Conservation (phyloP, 2,329 filamentous ascomycete species). For the Nigrospora osmanthi region DNA sequence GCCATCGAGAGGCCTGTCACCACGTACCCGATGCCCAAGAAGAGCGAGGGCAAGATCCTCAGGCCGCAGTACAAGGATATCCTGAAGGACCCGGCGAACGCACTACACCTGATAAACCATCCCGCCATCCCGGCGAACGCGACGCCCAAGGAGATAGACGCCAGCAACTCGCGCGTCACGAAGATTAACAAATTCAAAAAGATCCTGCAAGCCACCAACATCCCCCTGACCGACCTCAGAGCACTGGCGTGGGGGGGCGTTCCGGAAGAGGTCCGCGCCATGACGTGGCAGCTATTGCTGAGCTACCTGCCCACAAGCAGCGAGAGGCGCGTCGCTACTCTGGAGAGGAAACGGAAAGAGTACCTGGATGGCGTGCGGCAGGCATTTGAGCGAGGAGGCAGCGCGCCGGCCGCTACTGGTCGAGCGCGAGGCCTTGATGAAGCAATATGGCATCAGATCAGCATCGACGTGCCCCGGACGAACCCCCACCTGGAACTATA, state of each 20-base stretch:
- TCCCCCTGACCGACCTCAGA: conserved; percentile 76
- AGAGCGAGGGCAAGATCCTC: conserved; percentile 88
- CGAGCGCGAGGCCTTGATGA: conserved; percentile 72
- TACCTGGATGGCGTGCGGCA: conserved; percentile 86
- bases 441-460: conserved; percentile 99
- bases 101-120: conserved; percentile 88
- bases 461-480: conserved; percentile 92
- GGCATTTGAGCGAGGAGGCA: conserved; percentile 60
- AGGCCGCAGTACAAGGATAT: conserved; percentile 98
- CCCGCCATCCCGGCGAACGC: conserved; percentile 66
- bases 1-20: conserved; percentile 79
- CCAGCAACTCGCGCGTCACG: conserved; percentile 77
- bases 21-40: conserved; percentile 81
- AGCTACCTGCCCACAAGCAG: conserved; percentile 97
- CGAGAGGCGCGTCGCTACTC: conserved; percentile 78
- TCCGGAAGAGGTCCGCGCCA: conserved; percentile 89
- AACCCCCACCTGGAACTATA: conserved; percentile 95
- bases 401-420: conserved; percentile 28
- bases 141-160: conserved; percentile 75
- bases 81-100: conserved; percentile 80
- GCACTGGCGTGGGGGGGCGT: conserved; percentile 89
- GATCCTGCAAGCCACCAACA: conserved; percentile 85
- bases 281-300: conserved; percentile 96
- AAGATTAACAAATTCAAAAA: conserved; percentile 99
- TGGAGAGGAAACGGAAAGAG: conserved; percentile 93